These are phyloP conservation scores for Corynespora cassiicola DNA, from an alignment of 2,329 filamentous ascomycete species.

Conservation along the genomic window DNA sequence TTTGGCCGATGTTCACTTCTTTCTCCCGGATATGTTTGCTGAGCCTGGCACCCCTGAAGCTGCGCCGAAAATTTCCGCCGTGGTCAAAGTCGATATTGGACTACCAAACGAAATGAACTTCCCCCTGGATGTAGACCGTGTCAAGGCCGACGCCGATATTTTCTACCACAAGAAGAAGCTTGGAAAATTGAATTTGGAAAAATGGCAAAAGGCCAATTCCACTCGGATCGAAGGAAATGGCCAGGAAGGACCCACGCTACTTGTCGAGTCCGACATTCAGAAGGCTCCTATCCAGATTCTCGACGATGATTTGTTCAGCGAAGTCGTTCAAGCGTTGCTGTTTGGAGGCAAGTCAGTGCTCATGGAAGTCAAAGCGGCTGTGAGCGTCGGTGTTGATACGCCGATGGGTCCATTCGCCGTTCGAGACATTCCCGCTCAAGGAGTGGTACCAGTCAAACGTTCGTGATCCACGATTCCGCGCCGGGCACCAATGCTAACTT, in stretches of 20 bases:
- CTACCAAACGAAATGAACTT: slow-evolving; percentile 89
- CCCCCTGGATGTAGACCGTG: slow-evolving; percentile 75
- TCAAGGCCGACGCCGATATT: slow-evolving; percentile 81
- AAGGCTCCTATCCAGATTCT: slow-evolving; percentile 85
- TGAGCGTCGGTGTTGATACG: slow-evolving; percentile 84
- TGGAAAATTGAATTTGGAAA: slow-evolving; percentile 76
- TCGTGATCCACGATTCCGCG: slow-evolving; percentile 63
- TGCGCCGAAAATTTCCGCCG: slow-evolving; percentile 81
- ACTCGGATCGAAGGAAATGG: slow-evolving; percentile 67
- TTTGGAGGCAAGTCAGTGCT: slow-evolving; percentile 75
- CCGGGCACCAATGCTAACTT: slow-evolving; percentile 37
- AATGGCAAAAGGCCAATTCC: slow-evolving; percentile 88
- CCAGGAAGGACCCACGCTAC: slow-evolving; percentile 67
- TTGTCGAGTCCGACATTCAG: slow-evolving; percentile 77
- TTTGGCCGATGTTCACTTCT: slow-evolving; percentile 83
- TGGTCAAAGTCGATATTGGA: slow-evolving; percentile 77
- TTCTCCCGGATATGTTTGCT: slow-evolving; percentile 79
- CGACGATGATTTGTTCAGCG: slow-evolving; percentile 77
- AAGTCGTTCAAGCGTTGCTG: slow-evolving; percentile 80
- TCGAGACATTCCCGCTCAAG: slow-evolving; percentile 82
- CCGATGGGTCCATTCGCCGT: slow-evolving; percentile 81
- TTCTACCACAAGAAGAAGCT: slow-evolving; percentile 80
- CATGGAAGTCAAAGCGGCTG: slow-evolving; percentile 77
- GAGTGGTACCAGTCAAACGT: slow-evolving; percentile 91
- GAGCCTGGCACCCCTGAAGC: slow-evolving; percentile 75